A percentile compares a stretch with the other conserved stretches of the same genome.
Evolutionary conservation across 805 yeast genomes (phyloP).

Genomic region (Dipodascus albidus): DNA sequence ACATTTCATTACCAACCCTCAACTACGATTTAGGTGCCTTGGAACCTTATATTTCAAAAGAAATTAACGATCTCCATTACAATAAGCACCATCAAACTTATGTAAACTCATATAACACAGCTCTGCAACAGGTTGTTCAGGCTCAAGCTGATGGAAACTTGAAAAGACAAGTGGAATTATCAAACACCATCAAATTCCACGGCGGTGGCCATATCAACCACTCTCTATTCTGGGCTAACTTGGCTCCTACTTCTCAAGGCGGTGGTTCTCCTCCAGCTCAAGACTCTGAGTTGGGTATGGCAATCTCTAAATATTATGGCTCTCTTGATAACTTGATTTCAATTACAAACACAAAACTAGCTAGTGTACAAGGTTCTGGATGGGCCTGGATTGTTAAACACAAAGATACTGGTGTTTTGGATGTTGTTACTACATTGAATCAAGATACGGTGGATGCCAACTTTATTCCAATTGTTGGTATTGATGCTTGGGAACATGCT

Average conservation of each 20-base stretch:
- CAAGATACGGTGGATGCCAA: conserved; percentile 74
- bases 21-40: conserved; percentile 8
- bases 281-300: conserved; percentile 41
- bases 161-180: conserved; percentile 45
- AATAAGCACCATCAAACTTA: conserved; percentile 87
- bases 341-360: conserved; percentile 53
- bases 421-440: conserved; percentile 66
- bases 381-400: conserved; percentile 86
- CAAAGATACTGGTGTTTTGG: conserved; percentile 50
- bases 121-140: conserved; percentile 59
- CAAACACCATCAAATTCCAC: conserved; percentile 75
- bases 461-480: conserved; percentile 64
- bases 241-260: conserved; percentile 46
- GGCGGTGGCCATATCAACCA: conserved; percentile 91
- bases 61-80: conserved; percentile 40
- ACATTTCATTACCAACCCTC: background rate
- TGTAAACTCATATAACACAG: conserved; percentile 73
- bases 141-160: conserved; percentile 50
- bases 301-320: conserved; percentile 55
- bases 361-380: conserved; percentile 86
- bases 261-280: conserved; percentile 42
- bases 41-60: conserved; percentile 14
- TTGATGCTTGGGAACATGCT: conserved; percentile 95
- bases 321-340: conserved; percentile 53
- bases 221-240: conserved; percentile 73